phyloP scores from a whole-genome alignment of 2,329 filamentous ascomycete genomes.

The Fusarium anguioides region DNA sequence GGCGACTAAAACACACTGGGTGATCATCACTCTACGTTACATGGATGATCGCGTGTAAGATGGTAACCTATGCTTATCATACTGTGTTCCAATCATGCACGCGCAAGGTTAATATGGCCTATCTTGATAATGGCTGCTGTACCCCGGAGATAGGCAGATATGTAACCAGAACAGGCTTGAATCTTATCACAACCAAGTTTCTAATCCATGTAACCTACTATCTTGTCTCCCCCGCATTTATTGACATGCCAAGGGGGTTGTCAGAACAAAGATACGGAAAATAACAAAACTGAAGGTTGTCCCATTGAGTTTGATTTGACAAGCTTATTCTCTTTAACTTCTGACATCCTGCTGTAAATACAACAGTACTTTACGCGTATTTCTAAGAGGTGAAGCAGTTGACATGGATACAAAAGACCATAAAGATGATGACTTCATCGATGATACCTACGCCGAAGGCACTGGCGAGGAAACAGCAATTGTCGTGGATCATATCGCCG shows the following conservation, averaged over 20 bases:
- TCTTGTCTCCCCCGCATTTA: not conserved
- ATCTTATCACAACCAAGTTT: too few species aligned
- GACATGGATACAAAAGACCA: conserved; percentile 7
- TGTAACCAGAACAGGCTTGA: too few species aligned
- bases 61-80: not conserved
- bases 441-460: conserved; percentile 5
- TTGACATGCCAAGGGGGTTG: too few species aligned
- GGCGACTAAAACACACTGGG: not conserved
- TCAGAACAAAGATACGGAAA: not conserved
- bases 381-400: not conserved
- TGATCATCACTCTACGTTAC: conserved; percentile 8
- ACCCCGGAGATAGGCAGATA: not conserved
- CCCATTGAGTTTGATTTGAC: not conserved
- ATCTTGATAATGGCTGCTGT: not conserved
- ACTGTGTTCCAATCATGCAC: not conserved
- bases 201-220: not conserved
- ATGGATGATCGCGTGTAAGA: not conserved
- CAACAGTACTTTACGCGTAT: too few species aligned
- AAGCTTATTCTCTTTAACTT: too few species aligned
- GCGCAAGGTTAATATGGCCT: not conserved
- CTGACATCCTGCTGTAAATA: too few species aligned
- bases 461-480: not conserved
- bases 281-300: not conserved
- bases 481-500: conserved; percentile 8
- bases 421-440: conserved; percentile 3